Conservation (phyloP, 768 basidiomycete genomes). For the Calvatia gigantea region DNA sequence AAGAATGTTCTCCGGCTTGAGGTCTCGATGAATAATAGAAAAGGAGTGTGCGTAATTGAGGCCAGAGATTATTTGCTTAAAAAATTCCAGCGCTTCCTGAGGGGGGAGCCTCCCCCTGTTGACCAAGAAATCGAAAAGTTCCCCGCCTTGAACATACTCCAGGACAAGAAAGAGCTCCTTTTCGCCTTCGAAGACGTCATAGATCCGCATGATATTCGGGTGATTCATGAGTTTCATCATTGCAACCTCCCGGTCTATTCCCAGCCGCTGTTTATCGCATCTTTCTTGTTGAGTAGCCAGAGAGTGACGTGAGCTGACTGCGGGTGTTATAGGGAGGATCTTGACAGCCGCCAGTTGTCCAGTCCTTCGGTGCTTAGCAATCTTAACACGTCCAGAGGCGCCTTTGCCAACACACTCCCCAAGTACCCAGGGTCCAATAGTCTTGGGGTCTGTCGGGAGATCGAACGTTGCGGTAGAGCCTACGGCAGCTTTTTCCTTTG, state of each 20-base stretch:
- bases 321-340: slow-evolving; percentile 82
- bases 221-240: slow-evolving; percentile 99
- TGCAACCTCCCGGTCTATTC: slow-evolving; percentile 91
- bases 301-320: slow-evolving; percentile 70
- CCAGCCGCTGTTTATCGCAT: slow-evolving; percentile 77
- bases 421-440: slow-evolving; percentile 88
- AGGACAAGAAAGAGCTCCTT: slow-evolving; percentile 89
- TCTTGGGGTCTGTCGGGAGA: slow-evolving; percentile 78
- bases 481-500: slow-evolving; percentile 82
- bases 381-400: slow-evolving; percentile 90
- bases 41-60: slow-evolving; percentile 97
- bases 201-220: slow-evolving; percentile 92
- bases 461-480: slow-evolving; percentile 72
- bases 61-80: slow-evolving; percentile 93
- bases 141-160: slow-evolving; percentile 95
- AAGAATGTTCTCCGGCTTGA: slow-evolving; percentile 97
- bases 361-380: slow-evolving; percentile 82
- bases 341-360: slow-evolving; percentile 95
- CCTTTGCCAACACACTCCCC: slow-evolving; percentile 95
- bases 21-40: slow-evolving; percentile 96
- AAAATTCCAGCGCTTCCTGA: slow-evolving; percentile 83
- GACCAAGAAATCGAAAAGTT: slow-evolving; percentile 95
- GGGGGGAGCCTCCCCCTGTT: slow-evolving; percentile 79
- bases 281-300: slow-evolving; percentile 64
- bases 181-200: slow-evolving; percentile 93